Percentiles rank a stretch among this genome's conserved stretches.
Evolutionary conservation across 2,329 filamentous ascomycete genomes (phyloP).

Genomic region (Clonostachys rosea): DNA sequence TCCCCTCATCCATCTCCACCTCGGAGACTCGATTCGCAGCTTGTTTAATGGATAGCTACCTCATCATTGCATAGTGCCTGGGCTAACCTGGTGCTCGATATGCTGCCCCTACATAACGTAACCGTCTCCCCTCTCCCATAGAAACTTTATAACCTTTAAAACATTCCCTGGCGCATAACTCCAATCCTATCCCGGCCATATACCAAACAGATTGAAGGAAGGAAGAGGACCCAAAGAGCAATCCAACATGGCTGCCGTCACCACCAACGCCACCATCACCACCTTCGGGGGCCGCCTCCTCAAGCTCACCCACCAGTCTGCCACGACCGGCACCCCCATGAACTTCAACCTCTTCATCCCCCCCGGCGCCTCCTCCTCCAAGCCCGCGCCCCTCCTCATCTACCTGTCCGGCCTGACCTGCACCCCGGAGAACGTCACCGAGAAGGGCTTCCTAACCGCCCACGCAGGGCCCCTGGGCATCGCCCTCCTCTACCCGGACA

Average conservation of each 20-base stretch:
- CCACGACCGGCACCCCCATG: constrained; percentile 82
- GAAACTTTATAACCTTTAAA: too few relatives aligned
- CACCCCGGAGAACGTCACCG: constrained; percentile 79
- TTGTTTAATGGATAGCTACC: too few relatives aligned
- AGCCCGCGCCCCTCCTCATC: constrained; percentile 74
- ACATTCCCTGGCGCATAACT: too few relatives aligned
- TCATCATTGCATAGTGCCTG: too few relatives aligned
- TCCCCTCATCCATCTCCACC: too few relatives aligned
- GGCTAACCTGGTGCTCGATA: too few relatives aligned
- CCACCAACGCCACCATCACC: constrained; percentile 82
- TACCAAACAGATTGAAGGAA: too few relatives aligned
- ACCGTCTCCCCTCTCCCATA: too few relatives aligned
- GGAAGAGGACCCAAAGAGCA: neutral
- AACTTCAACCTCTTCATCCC: constrained; percentile 89
- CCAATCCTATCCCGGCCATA: too few relatives aligned
- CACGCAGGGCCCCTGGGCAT: constrained; percentile 75
- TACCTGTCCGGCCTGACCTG: constrained; percentile 95
- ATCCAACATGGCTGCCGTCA: constrained; percentile 64
- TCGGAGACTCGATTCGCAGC: too few relatives aligned
- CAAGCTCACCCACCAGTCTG: constrained; percentile 84
- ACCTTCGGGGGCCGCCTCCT: constrained; percentile 92
- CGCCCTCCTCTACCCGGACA: constrained; percentile 94
- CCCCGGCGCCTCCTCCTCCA: constrained; percentile 51
- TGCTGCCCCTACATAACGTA: too few relatives aligned
- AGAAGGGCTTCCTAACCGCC: constrained; percentile 89